Evolutionary conservation across 2,329 filamentous ascomycete genomes (phyloP).

Genomic region (Cladosporium oxysporum): DNA sequence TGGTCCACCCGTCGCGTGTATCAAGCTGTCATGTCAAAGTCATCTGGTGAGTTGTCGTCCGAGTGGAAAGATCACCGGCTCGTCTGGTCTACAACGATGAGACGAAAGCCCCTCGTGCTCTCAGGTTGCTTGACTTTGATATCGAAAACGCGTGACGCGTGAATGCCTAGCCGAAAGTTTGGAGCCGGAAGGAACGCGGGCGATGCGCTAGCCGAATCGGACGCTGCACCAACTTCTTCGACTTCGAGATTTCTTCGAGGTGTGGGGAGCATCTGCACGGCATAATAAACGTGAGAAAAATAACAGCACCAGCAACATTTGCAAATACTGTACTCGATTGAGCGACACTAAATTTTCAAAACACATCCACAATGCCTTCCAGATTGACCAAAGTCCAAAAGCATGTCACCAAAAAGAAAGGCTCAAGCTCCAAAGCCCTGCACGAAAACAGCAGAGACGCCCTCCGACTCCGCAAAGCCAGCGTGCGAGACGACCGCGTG

Average conservation of each 20-base stretch:
- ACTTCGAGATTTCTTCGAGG: conserved; percentile 10
- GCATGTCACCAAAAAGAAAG: conserved; percentile 84
- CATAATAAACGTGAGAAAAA: neutral
- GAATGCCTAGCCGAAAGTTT: neutral
- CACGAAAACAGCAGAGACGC: conserved; percentile 90
- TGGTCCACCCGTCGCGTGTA: neutral
- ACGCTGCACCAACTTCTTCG: neutral
- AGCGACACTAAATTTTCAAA: too few relatives aligned
- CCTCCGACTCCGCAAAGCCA: conserved; percentile 75
- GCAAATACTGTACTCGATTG: too few relatives aligned
- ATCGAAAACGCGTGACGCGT: conserved; percentile 2
- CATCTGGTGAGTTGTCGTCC: neutral
- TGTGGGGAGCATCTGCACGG: neutral
- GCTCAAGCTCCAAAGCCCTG: conserved; percentile 69
- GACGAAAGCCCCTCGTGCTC: neutral
- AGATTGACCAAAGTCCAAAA: conserved; percentile 83
- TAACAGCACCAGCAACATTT: neutral
- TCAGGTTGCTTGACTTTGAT: neutral
- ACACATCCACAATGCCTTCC: conserved; percentile 59
- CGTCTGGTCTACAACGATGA: neutral
- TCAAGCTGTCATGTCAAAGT: conserved; percentile 3
- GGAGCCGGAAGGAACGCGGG: neutral
- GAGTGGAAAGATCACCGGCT: conserved; percentile 7
- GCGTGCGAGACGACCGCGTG: conserved; percentile 78
- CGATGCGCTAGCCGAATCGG: neutral